phyloP scores from a whole-genome alignment of 139 green algal genomes.

The Parachlorella kessleri region DNA sequence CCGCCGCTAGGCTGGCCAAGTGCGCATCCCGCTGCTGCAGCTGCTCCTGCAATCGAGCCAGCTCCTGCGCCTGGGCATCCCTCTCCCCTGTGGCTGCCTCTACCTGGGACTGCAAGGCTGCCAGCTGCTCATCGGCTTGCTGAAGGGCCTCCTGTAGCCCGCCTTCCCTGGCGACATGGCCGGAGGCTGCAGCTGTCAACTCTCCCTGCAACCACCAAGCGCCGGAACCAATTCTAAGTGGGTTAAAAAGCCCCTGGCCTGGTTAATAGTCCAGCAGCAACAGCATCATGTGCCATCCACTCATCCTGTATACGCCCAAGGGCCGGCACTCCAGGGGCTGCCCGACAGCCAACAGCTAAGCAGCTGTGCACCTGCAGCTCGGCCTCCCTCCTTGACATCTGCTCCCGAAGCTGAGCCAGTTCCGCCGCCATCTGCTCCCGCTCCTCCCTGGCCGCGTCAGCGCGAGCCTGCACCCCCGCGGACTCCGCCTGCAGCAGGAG shows the following conservation, averaged over 20 bases:
- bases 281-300: no score
- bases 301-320: no score
- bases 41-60: not conserved
- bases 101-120: conserved; percentile 11
- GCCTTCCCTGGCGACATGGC: no score
- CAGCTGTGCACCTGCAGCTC: no score
- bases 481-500: not conserved
- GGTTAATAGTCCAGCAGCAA: no score
- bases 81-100: not conserved
- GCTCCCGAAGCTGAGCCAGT: not conserved
- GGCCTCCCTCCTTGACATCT: not conserved
- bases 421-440: not conserved
- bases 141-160: not conserved
- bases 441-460: not conserved
- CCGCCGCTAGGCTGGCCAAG: no score
- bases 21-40: not conserved
- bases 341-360: no score
- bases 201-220: no score
- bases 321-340: no score
- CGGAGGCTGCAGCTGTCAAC: no score
- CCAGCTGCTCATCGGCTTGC: conserved; percentile 12
- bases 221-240: no score
- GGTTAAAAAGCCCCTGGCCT: no score
- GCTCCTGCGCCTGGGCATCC: conserved; percentile 5
- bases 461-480: not conserved